Conservation (phyloP, 2,329 filamentous ascomycete genomes). For the Diaporthe vaccinii region DNA sequence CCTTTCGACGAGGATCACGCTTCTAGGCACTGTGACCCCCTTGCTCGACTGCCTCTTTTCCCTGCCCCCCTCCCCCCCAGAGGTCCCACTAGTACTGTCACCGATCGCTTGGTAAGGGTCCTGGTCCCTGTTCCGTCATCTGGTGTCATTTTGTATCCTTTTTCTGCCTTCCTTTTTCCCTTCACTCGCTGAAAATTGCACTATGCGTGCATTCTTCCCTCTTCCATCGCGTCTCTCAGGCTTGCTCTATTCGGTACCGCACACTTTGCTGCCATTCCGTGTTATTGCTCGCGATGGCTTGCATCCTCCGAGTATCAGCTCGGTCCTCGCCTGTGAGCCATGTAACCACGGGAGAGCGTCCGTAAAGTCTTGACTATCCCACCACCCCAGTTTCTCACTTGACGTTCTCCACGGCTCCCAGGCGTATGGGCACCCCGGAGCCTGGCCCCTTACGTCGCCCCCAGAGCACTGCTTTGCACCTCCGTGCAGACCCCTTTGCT, state of each 20-base stretch:
- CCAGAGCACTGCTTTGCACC: conserved; percentile 19
- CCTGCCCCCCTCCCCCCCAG: conserved; percentile 2
- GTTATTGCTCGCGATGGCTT: conserved; percentile 27
- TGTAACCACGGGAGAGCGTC: conserved; percentile 25
- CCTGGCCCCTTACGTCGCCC: conserved; percentile 23
- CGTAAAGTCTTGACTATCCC: conserved; percentile 9
- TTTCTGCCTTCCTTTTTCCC: conserved; percentile 20
- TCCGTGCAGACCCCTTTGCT: conserved; percentile 35
- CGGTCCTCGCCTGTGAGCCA: conserved; percentile 17
- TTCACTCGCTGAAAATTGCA: conserved; percentile 25
- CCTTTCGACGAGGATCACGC: conserved; percentile 34
- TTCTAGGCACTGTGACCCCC: conserved; percentile 36
- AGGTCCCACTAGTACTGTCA: conserved; percentile 32
- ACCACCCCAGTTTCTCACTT: conserved; percentile 12
- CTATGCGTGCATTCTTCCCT: conserved; percentile 11
- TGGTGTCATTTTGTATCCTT: conserved; percentile 38
- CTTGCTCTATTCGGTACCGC: conserved; percentile 11
- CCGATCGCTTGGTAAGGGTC: conserved; percentile 36
- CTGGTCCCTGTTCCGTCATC: conserved; percentile 40
- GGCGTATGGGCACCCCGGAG: neutral
- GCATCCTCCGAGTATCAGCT: conserved; percentile 15
- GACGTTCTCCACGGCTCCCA: neutral
- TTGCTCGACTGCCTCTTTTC: conserved; percentile 6
- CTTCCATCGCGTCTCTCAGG: neutral
- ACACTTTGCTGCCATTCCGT: conserved; percentile 27